Evolutionary conservation across 768 basidiomycete genomes (phyloP), one percentile per base, ranked within the genome.

Genomic region (Lepiota brunneoincarnata): DNA sequence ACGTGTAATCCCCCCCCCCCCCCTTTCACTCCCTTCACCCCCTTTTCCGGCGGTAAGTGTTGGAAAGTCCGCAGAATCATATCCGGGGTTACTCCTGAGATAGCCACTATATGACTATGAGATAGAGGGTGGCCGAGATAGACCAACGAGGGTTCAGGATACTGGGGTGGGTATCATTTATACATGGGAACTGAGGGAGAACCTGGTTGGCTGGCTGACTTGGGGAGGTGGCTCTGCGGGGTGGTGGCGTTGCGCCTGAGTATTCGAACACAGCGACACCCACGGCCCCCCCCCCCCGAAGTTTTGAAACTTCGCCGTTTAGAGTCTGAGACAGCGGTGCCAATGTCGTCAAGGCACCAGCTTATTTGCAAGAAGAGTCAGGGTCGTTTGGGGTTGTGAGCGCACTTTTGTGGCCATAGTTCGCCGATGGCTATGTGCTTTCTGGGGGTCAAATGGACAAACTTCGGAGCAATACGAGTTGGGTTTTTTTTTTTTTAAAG

Each of bases 381-480:
- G 49, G 38, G 49, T 39, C 26, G 31, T 23, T 50, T 39, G 38
- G 49, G 49, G 49, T 50, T 50, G 49, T 50, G 49, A 41, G 49
- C 35, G n/a, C 20, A 43, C 24, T 43, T 40, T 12, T 43, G 41
- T 43, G 11, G 41, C 7, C 9, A 24, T 12, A 3, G 4, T 43
- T 9, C 24, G 11, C 20, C 4, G 41, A 14, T 43, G n/a, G n/a
- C 2, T n/a, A 40, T 6, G 5, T 39, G 9, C 7, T 15, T 36
- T 15, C 20, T 40, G 15, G 39, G 18, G 47, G 18, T 17, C 42
- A 17, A 11, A 6, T 42, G 41, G 51, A 37, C 23, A 36, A 52
- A 44, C 15, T 26, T 43, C 31, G 51, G 42, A n/a, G 20, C 31
- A 21, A 20, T 14, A 18, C 10, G 5, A 40, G 14, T 18, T 28